Conservation (phyloP, 1,284 basidiomycete genomes). For the Marasmius sp. region DNA sequence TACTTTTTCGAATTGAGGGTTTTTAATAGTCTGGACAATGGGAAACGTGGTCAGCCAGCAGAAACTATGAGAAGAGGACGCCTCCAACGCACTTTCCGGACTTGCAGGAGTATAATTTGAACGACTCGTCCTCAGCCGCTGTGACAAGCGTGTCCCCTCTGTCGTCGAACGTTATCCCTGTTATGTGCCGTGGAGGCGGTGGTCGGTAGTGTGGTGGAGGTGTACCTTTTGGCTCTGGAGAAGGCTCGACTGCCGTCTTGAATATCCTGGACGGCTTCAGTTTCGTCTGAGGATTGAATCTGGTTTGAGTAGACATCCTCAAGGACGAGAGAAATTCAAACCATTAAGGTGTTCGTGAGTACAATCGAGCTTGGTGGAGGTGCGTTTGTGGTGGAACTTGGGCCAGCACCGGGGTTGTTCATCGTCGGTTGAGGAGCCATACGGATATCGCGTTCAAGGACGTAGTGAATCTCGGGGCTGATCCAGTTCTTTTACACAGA, state of each 20-base stretch:
- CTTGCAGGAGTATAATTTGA: slow-evolving; percentile 87
- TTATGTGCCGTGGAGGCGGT: slow-evolving; percentile 70
- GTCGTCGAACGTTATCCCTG: slow-evolving; percentile 90
- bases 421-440: slow-evolving; percentile 40
- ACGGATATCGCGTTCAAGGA: background rate
- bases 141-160: slow-evolving; percentile 85
- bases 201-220: slow-evolving; percentile 32
- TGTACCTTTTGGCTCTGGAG: slow-evolving; percentile 44
- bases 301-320: background rate
- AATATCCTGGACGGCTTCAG: slow-evolving; percentile 91
- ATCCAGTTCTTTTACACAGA: background rate
- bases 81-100: slow-evolving; percentile 82
- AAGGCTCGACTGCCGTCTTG: slow-evolving; percentile 70
- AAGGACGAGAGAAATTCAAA: slow-evolving; percentile 20
- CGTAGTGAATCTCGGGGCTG: no score
- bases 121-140: slow-evolving; percentile 91
- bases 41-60: slow-evolving; percentile 10
- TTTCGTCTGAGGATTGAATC: slow-evolving; percentile 45
- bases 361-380: slow-evolving; percentile 7
- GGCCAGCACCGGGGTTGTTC: slow-evolving; percentile 29
- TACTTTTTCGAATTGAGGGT: slow-evolving; percentile 94
- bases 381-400: background rate
- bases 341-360: slow-evolving; percentile 47
- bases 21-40: slow-evolving; percentile 59
- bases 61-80: slow-evolving; percentile 19